Conservation (phyloP, 179 eudicot genomes). For the Silene coronaria region DNA sequence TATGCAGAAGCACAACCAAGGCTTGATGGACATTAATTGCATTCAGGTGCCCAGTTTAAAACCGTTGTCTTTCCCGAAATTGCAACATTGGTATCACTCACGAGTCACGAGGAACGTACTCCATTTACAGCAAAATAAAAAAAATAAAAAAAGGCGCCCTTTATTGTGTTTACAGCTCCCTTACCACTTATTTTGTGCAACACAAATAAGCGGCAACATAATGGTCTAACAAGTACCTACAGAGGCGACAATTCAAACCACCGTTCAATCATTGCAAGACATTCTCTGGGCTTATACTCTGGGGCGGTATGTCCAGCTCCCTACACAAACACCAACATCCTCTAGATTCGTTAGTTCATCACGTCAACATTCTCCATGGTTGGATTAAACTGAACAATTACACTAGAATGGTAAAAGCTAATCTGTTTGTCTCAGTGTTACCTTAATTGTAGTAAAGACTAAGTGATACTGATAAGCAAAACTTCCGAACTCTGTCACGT, state of each 20-base stretch:
- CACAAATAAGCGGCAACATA: neutral
- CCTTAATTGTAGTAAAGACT: conserved; percentile 13
- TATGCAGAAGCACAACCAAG: too few relatives aligned
- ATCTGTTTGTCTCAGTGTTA: neutral
- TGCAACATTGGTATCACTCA: neutral
- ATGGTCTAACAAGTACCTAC: neutral
- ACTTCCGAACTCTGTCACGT: neutral
- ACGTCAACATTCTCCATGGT: neutral
- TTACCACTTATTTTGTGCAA: neutral
- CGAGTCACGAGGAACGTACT: neutral
- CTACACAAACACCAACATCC: neutral
- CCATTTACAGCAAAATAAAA: neutral
- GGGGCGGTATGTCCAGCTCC: conserved; percentile 14
- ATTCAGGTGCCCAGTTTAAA: too few relatives aligned
- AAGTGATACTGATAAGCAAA: neutral
- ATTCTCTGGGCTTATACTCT: conserved; percentile 6
- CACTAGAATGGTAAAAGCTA: neutral
- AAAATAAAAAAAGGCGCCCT: neutral
- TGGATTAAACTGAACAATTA: neutral
- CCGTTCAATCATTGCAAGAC: conserved; percentile 11
- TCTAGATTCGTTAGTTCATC: neutral
- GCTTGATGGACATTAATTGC: too few relatives aligned
- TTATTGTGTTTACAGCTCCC: neutral
- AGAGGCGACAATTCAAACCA: neutral
- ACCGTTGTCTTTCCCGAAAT: neutral